Evolutionary conservation across 805 yeast species (phyloP), one percentile per base, ranked within the genome.

Genomic region (Saturnispora hagleri): DNA sequence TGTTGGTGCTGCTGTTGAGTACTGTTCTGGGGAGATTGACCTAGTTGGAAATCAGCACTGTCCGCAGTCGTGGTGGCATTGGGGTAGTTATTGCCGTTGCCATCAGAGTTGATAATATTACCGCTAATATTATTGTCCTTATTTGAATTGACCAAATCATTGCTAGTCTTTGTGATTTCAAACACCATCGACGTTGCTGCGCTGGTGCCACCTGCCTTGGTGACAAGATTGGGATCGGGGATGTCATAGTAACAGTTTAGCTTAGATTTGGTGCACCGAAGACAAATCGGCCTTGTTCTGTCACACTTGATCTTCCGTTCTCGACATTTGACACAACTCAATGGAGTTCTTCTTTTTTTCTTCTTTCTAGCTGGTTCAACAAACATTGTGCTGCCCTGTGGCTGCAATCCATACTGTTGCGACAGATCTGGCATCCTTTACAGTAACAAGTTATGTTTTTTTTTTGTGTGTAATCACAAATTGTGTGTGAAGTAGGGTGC

Each of bases 261-360:
- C 5, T 54, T 45, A 3, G 55, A 51, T 20, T 54, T 55, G 4
- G 33, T 15, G 41, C 65, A 62, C 24, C 57, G 28, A 3, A 45
- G 20, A 44, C 66, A 62, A 2, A 13, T 17, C 10, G 66, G 66
- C 43, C 57, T 56, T 2, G 43, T 27, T 26, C 62, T 50, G 47
- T 61, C 64, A 54, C 66, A 62, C 44, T 58, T 60, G 28, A 62
- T 51, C 50, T 62, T 62, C 27, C 55, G 53, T 34, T 48, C 50
- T 15, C 65, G 44, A 47, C 66, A 62, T 15, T 27, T 31, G 5
- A 54, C 44, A 43, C 66, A 62, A 1, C 64, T 58, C 8, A 59
- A 48, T 1, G 64, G 63, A 4, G 58, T 55, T 53, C 64, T 55
- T 17, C 65, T 50, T 31, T 54, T 50, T 48, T 56, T 57, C 41